Evolutionary conservation across 1,139 yeast species (phyloP), one percentile per base, ranked within the genome.

Genomic region (Suhomyces yuchorum): DNA sequence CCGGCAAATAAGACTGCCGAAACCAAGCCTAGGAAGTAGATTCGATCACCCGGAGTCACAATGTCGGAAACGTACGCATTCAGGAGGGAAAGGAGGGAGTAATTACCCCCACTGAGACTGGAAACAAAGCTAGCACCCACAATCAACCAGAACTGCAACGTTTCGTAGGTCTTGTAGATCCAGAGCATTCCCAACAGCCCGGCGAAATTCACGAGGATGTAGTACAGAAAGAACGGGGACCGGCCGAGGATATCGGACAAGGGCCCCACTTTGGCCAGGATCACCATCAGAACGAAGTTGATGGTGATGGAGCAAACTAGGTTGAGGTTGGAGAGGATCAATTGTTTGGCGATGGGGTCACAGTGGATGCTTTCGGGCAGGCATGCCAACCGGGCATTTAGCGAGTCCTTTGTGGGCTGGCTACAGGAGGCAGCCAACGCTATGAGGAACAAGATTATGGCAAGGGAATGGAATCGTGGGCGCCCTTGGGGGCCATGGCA

Each of bases 241-340:
- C 56, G 33, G 6, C 56, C 56, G n/a, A 45, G 45, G 3, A 30
- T 20, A 24, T 52, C 54, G 4, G 56, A 49, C 7, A 49, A 40
- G 11, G 48, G 50, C 6, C 53, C 56, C 4, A 48, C 46, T 12
- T 44, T 47, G 14, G 51, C 48, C 47, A 47, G 51, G 4, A 47
- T 50, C 8, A 49, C 33, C 32, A 50, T 43, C 51, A 48, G 48
- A 11, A 45, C 44, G 4, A 48, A 15, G 22, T 44, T 48, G n/a
- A 24, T 39, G 40, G 48, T 34, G 11, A 45, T 37, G 34, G 44
- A 37, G 12, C 40, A 38, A 3, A 43, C 45, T 15, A 48, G 33
- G 17, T 48, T 45, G 17, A 48, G 43, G 24, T 45, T 45, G 26
- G 51, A 48, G 3, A 48, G 15, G 30, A 48, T 37, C 40, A 48